Base-by-base conservation (phyloP, 2,329 filamentous ascomycete species). In the Huntiella omanensis region DNA sequence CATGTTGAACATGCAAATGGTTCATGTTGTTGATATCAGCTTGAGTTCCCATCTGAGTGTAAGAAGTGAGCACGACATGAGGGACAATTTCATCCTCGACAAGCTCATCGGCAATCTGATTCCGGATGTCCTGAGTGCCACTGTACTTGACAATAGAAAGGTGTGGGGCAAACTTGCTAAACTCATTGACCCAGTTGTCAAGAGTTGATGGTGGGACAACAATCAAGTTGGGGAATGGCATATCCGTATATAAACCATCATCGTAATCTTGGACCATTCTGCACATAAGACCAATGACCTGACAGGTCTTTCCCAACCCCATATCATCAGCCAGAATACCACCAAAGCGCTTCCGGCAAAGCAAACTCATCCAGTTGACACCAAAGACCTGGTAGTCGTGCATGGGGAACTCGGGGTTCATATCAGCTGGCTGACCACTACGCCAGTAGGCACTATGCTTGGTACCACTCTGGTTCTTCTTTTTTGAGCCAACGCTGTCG, bases 271-370 rank as follows among this genome's bases (percentile, higher is more conserved):
- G 76, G 12, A 83, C 76, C 19, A 98, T 67, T 55, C 94, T 80
- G 12, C 85, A 82, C 40, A 98, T 70, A 55, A 98, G 85, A 0
- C 85, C 78, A 54, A 98, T 94, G 51, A 96, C 85, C 57, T 98
- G 88, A 55, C 86, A 95, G 0, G 91, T 98, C 67, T 98, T 98
- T 40, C 91, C 91, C 36, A 88, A 67, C 44, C 83, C 91, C 91
- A 98, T 98, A 58, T 98, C 91, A 58, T 98, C 91, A 1, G 91
- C 91, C 13, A 98, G 68, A 48, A 98, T 96, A 52, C 86, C 88
- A 40, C 84, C 88, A 44, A 92, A 72, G 22, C 77, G 70, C 49
- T 83, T 77, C 45, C 78, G 70, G 63, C 85, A 93, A 11, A 98
- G 70, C 40, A 96, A 64, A 47, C 79, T 77, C 56, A 98, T 72